Evolutionary conservation across 2,329 filamentous ascomycete species (phyloP), one percentile per base, ranked within the genome.

Genomic region (Pseudogymnoascus sp.): DNA sequence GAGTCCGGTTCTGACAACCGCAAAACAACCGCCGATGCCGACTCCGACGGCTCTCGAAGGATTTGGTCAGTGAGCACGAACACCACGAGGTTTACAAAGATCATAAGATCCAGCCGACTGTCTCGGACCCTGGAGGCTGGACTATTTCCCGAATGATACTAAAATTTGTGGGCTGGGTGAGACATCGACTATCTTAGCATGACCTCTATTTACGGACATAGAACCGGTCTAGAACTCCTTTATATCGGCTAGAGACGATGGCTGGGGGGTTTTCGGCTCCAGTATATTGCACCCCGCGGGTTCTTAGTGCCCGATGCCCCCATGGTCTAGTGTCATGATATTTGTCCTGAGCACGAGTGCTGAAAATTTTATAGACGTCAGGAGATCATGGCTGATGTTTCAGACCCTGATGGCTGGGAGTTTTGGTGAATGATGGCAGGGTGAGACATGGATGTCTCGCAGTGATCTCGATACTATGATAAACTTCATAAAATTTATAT

Each of bases 91-190:
- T 33, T 53, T 14, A 35, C 9, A 18, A 28, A 35, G 47, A 53
- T 53, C 47, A 53, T 28, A 53, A 28, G 47, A 35, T 35, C n/a
- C n/a, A 7, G 8, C 9, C 28, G 6, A 14, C 5, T 20, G 47
- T 53, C 33, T 35, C 47, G 15, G 47, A 53, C 47, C 47, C 47
- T 53, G 47, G 18, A 33, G 47, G 47, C 47, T 53, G 47, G 28
- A 33, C 30, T 33, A 53, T 53, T 20, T 33, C 47, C 9, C 15
- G 25, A 18, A 18, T 53, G 28, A 53, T 25, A 25, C 22, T 25
- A 25, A 5, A 25, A 25, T 25, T 2, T 25, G 22, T 8, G 28
- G 43, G n/a, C 47, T 53, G 15, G 47, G 28, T 53, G 15, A 53
- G 47, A 53, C 47, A 53, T 14, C 15, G 22, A 22, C 47, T 53